phyloP scores from a whole-genome alignment of 1,284 basidiomycete species.

The Pholiota adiposa region DNA sequence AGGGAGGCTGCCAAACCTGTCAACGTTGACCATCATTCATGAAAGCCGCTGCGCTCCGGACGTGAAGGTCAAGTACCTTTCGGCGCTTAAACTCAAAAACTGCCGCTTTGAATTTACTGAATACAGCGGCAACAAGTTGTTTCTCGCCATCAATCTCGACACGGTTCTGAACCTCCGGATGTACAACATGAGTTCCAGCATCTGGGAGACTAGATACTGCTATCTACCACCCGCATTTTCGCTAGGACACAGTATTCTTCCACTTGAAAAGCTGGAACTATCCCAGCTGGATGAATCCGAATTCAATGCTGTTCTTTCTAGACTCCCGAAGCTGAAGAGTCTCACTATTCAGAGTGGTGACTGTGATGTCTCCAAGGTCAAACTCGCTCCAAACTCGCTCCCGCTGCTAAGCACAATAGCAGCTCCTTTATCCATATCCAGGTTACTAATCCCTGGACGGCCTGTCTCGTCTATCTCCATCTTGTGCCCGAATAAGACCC shows the following conservation, averaged over 20 bases:
- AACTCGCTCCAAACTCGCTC: not conserved
- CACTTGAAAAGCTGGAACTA: conserved; percentile 7
- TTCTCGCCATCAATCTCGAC: conserved; percentile 3
- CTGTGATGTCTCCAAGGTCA: not conserved
- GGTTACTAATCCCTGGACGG: conserved; percentile 2
- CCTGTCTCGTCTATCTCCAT: conserved; percentile 9
- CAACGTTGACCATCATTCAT: conserved; percentile 7
- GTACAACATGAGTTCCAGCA: no score
- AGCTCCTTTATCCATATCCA: not conserved
- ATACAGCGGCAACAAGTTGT: not conserved
- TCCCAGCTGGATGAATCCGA: not conserved
- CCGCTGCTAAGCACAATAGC: conserved; percentile 2
- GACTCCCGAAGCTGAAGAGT: conserved; percentile 6
- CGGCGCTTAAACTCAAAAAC: not conserved
- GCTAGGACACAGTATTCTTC: not conserved
- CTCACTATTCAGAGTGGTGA: no score
- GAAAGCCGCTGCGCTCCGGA: conserved; percentile 4
- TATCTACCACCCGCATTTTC: not conserved
- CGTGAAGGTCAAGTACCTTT: conserved; percentile 7
- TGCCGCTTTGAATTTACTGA: not conserved
- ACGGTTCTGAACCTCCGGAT: conserved; percentile 5
- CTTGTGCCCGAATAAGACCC: no score
- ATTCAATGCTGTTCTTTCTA: not conserved
- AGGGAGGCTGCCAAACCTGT: conserved; percentile 10
- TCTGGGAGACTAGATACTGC: no score